Percentiles rank a stretch among this genome's conserved stretches.
Conservation (phyloP, 208 protist genomes). For the Trichomonas vaginalis region DNA sequence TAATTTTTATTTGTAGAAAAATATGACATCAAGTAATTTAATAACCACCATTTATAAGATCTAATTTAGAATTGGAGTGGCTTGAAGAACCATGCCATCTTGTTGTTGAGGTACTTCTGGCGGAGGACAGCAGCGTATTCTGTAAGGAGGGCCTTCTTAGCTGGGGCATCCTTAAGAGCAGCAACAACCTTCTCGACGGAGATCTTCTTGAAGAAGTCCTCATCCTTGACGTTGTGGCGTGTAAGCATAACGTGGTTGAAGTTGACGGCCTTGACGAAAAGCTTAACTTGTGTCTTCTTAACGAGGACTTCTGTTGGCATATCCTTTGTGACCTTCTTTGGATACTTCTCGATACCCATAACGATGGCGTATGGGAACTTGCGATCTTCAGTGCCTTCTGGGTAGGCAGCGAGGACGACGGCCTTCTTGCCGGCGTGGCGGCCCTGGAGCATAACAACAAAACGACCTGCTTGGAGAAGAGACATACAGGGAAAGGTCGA, state of each 20-base stretch:
- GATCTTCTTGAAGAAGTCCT: no score
- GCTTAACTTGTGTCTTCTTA: neutral
- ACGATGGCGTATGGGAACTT: neutral
- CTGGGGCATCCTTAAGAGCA: no score
- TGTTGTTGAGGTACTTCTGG: neutral
- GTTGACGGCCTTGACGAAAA: no score
- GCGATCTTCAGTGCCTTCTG: neutral
- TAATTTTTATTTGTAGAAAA: no score
- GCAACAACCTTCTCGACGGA: no score
- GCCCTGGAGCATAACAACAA: neutral
- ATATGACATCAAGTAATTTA: no score
- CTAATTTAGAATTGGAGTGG: conserved; percentile 10
- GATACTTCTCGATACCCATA: neutral
- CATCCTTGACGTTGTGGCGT: no score
- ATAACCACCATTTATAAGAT: no score
- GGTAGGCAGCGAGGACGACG: neutral
- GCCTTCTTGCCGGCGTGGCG: neutral
- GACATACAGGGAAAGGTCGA: neutral
- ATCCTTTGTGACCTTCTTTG: neutral
- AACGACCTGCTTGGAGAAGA: neutral
- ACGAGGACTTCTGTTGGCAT: neutral
- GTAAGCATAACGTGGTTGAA: no score
- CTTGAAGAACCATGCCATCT: neutral
- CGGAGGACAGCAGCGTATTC: neutral
- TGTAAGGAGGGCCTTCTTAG: neutral